Percentiles rank a stretch among this genome's conserved stretches.
phyloP scores from a whole-genome alignment of 2,329 filamentous ascomycete genomes.

The Paraphoma chrysanthemicola region DNA sequence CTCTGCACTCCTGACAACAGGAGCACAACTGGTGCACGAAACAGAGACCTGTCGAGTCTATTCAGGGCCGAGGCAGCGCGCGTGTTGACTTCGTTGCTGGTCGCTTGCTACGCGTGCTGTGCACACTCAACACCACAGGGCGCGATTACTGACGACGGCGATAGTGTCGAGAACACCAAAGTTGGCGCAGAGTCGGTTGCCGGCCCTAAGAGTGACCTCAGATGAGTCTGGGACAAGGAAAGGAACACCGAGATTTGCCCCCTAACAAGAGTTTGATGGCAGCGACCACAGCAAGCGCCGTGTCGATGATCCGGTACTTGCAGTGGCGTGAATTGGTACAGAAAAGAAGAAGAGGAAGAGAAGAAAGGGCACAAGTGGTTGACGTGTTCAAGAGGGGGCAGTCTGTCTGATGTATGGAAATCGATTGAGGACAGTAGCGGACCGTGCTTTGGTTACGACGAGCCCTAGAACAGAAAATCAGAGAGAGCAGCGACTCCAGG shows the following conservation, averaged over 20 bases:
- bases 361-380: constrained; percentile 26
- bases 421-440: constrained; percentile 39
- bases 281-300: constrained; percentile 20
- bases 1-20: too few species aligned
- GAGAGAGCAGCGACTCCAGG: not conserved
- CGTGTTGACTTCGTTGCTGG: constrained; percentile 7
- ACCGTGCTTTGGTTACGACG: constrained; percentile 44
- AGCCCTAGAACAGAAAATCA: constrained; percentile 30
- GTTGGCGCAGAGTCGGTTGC: constrained; percentile 30
- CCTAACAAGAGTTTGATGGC: constrained; percentile 38
- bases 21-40: too few species aligned
- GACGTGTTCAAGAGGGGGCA: constrained; percentile 26
- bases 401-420: constrained; percentile 39
- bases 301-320: constrained; percentile 33
- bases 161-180: constrained; percentile 44
- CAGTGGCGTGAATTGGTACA: constrained; percentile 20
- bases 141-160: constrained; percentile 31
- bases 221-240: constrained; percentile 31
- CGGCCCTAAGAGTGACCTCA: constrained; percentile 22
- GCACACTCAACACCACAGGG: constrained; percentile 44
- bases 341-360: constrained; percentile 31
- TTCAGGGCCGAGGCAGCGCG: constrained; percentile 7
- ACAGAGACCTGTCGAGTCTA: not conserved
- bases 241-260: constrained; percentile 36
- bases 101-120: constrained; percentile 22